These are phyloP conservation scores for Candida glucosophila DNA, from an alignment of 1,139 yeast genomes.

Conservation along the genomic window DNA sequence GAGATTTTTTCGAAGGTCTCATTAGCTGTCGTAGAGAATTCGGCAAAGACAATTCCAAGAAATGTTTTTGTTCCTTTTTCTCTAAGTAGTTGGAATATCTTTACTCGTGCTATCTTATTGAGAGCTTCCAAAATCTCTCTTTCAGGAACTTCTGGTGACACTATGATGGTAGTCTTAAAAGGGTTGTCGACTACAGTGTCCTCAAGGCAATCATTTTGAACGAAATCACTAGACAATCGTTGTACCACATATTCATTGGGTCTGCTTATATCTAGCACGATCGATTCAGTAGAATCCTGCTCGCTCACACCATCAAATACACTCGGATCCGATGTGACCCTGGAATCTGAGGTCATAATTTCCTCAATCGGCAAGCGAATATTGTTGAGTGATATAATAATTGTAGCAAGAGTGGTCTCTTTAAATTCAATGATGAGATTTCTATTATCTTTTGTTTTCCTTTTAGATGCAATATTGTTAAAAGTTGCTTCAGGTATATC, in stretches of 20 bases:
- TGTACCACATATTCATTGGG: slow-evolving; percentile 59
- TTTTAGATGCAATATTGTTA: slow-evolving; percentile 24
- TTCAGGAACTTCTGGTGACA: slow-evolving; percentile 18
- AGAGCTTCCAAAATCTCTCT: slow-evolving; percentile 18
- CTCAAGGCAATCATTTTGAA: slow-evolving; percentile 12
- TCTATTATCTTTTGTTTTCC: slow-evolving; percentile 26
- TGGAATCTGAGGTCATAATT: slow-evolving; percentile 3
- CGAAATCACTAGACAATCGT: slow-evolving; percentile 10
- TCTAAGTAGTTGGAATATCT: slow-evolving; percentile 22
- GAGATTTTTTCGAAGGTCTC: slow-evolving; percentile 8
- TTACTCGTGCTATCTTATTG: slow-evolving; percentile 14
- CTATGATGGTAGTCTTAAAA: slow-evolving; percentile 22
- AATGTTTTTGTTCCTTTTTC: slow-evolving; percentile 31
- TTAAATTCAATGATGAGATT: slow-evolving; percentile 44
- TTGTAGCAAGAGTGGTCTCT: slow-evolving; percentile 51
- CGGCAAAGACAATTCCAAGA: slow-evolving; percentile 33
- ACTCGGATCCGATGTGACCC: slow-evolving; percentile 4
- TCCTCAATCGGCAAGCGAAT: slow-evolving; percentile 18
- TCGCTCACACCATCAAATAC: slow-evolving; percentile 5
- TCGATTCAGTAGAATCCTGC: slow-evolving; percentile 8
- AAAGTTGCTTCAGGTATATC: slow-evolving; percentile 23
- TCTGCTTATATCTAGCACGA: slow-evolving; percentile 29
- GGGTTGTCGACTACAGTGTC: slow-evolving; percentile 28
- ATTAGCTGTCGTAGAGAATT: slow-evolving; percentile 17
- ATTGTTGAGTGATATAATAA: slow-evolving; percentile 41